Evolutionary conservation across 345 rosid genomes (phyloP), one percentile per base, ranked within the genome.

Genomic region (Bruguiera parviflora): DNA sequence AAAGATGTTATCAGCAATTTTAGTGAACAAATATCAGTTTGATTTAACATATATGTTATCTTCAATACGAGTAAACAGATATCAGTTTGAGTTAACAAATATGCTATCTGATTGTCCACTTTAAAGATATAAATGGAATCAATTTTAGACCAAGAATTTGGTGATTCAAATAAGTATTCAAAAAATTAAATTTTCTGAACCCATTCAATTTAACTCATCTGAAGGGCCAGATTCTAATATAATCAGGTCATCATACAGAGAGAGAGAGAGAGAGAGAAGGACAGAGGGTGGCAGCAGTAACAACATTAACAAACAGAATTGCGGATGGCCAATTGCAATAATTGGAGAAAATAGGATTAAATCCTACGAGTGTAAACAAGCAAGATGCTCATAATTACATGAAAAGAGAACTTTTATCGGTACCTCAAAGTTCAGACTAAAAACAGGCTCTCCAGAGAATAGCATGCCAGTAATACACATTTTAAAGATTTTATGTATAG

Each of bases 1-100:
- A 53, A 28, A 58, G 8, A 62, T 63, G 6, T 25, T 22, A 70
- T 39, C 61, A 8, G 29, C 39, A 21, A 33, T 18, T 62, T 57
- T 61, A 31, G 53, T 24, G 22, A 64, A 60, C 61, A 64, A n/a
- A 39, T 3, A 16, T 47, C 53, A 53, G 52, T 16, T 49, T 31
- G 59, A 63, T 53, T 73, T 31, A 28, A 33, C 51, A 57, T 58
- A 33, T 58, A 21, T 21, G 63, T 22, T n/a, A 70, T 39, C 64
- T 16, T 28, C 37, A 21, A 39, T 20, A 65, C 60, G 56, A 24
- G 58, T 28, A 29, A 64, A 59, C 60, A 63, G 20, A 37, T 3
- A 15, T 46, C 52, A 58, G 51, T 15, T 47, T 35, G 58, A 62
- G 62, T 73, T 22, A 27, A 43, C 49, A 56, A 61, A 31, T 46